Base-by-base conservation (phyloP, 2,329 filamentous ascomycete genomes). In the Didymella arachidicola region DNA sequence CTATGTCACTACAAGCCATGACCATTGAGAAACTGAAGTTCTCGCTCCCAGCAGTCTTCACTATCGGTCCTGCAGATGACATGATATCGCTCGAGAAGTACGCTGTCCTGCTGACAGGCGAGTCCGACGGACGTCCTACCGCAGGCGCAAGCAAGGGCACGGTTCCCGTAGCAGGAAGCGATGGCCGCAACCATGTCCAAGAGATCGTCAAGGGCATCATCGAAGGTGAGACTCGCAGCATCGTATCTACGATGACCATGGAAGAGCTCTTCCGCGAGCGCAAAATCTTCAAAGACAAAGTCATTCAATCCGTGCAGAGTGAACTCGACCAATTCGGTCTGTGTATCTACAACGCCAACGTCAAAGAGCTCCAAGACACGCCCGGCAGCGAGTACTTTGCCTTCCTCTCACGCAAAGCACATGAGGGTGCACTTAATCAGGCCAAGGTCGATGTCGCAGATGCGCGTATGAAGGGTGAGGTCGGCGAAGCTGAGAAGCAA, bases 181-280 rank as follows among this genome's bases (percentile, higher is more conserved):
- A 77, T 64, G 81, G 81, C 22, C 77, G 82, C n/a, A 82, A 84
- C 53, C 90, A 94, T 78, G 87, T 95, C 16, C 89, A 90, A 71
- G 90, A 90, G 66, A 96, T 96, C 61, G 89, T 96, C 77, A 94
- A 92, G 77, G 92, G 91, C 60, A 93, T 96, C 75, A 95, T 96
- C 67, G 91, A 96, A 76, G 92, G 92, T 61, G 92, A 96, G 77
- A 93, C 90, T 1, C 86, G 92, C 58, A 89, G 92, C 6, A 87
- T 96, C 52, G 90, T 96, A 41, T 91, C 88, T 0, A 89, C 87
- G 67, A 94, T 96, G 90, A 93, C 91, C n/a, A 94, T 95, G 90
- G 91, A 94, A 73, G 91, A 95, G 77, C 90, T 96, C 59, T 93
- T 93, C 77, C 89, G 87, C 60, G 88, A 91, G 77, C 83, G 90